phyloP scores from a whole-genome alignment of 805 yeast genomes.

The Isabelozyma gotoi region DNA sequence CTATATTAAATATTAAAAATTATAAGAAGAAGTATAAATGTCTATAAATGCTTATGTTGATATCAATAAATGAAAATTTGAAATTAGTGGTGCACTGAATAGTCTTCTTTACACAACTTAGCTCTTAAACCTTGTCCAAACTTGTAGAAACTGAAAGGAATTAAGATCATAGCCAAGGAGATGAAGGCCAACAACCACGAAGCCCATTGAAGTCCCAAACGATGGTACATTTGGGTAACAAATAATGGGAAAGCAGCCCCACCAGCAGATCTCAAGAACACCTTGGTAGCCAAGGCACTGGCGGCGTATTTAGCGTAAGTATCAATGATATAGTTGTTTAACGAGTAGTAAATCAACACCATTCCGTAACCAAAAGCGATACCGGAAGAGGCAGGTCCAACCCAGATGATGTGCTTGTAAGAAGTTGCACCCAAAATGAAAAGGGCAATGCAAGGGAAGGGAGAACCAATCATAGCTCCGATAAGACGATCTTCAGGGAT shows the following conservation, averaged over 20 bases:
- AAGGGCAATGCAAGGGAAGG: slow-evolving; percentile 77
- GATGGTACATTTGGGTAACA: slow-evolving; percentile 77
- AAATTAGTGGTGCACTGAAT: slow-evolving; percentile 18
- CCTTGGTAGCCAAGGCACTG: slow-evolving; percentile 78
- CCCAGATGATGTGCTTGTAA: slow-evolving; percentile 63
- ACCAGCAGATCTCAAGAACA: slow-evolving; percentile 75
- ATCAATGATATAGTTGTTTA: slow-evolving; percentile 84
- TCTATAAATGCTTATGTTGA: no score
- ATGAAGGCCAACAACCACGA: slow-evolving; percentile 76
- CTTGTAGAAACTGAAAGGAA: slow-evolving; percentile 70
- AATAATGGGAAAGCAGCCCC: slow-evolving; percentile 87
- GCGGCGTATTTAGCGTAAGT: slow-evolving; percentile 83
- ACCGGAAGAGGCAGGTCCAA: slow-evolving; percentile 61
- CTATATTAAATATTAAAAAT: neutral
- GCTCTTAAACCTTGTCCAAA: slow-evolving; percentile 66
- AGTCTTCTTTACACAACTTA: slow-evolving; percentile 67
- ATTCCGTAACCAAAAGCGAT: slow-evolving; percentile 61
- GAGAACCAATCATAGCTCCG: slow-evolving; percentile 82
- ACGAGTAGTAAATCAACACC: slow-evolving; percentile 58
- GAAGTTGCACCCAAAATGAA: slow-evolving; percentile 83
- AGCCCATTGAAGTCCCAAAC: slow-evolving; percentile 78
- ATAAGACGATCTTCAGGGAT: slow-evolving; percentile 77
- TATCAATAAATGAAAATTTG: neutral
- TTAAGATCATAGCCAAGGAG: slow-evolving; percentile 69
- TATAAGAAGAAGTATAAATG: neutral